These are phyloP conservation scores for Globisporangium carolinianum DNA, from an alignment of 352 stramenopile species.

Conservation along the genomic window DNA sequence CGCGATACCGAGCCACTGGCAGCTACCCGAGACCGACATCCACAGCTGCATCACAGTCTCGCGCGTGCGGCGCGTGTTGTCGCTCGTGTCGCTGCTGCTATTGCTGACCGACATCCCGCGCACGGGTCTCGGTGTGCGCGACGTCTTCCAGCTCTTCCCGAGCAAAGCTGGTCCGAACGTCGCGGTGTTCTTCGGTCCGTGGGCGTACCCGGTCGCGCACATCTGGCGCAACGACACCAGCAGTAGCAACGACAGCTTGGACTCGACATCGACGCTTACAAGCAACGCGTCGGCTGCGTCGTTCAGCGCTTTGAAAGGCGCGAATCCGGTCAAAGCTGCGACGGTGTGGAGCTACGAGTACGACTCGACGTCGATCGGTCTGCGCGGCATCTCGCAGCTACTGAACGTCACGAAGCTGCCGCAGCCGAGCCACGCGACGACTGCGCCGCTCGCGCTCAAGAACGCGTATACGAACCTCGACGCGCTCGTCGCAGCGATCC, in stretches of 20 bases:
- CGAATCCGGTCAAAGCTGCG: neutral
- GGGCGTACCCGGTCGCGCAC: conserved; percentile 30
- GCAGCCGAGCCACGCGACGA: neutral
- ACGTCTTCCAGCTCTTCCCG: conserved; percentile 11
- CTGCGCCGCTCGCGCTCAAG: conserved; percentile 9
- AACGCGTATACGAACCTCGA: conserved; percentile 28
- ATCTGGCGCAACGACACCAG: conserved; percentile 11
- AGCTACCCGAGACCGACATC: conserved; percentile 5
- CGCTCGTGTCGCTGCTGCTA: conserved; percentile 22
- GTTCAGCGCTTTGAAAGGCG: conserved; percentile 7
- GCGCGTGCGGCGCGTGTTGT: conserved; percentile 19
- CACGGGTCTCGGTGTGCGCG: conserved; percentile 23
- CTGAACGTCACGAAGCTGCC: conserved; percentile 6
- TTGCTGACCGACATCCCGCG: conserved; percentile 39
- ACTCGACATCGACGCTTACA: neutral
- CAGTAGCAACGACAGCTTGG: conserved; percentile 11
- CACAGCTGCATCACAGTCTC: conserved; percentile 17
- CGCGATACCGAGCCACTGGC: conserved; percentile 5
- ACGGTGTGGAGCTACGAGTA: conserved; percentile 26
- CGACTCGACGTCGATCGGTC: conserved; percentile 24
- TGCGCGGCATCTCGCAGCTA: conserved; percentile 3
- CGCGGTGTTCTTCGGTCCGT: conserved; percentile 34
- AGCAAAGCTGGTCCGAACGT: conserved; percentile 19
- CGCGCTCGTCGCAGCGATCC: conserved; percentile 17
- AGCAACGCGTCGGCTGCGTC: neutral